phyloP scores from a whole-genome alignment of 2,329 filamentous ascomycete species.

The Ampelomyces quisqualis region DNA sequence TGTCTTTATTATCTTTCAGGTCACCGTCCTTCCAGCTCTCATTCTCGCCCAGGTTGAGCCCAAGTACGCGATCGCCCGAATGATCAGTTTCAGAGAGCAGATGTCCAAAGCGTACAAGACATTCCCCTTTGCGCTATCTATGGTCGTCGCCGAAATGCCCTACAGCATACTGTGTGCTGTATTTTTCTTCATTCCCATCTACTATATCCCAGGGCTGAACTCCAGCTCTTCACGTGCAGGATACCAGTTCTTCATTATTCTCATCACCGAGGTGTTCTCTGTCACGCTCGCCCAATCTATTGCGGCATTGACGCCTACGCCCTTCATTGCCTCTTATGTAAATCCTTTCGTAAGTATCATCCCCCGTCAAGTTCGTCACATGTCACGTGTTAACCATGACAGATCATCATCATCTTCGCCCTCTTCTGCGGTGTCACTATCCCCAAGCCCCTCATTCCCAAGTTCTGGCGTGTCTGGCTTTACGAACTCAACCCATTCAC shows the following conservation, averaged over 20 bases:
- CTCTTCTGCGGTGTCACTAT: conserved; percentile 89
- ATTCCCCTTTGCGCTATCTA: conserved; percentile 73
- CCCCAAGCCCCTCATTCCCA: conserved; percentile 72
- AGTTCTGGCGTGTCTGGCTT: conserved; percentile 77
- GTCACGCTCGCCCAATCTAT: conserved; percentile 74
- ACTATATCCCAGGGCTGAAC: conserved; percentile 80
- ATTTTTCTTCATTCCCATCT: conserved; percentile 77
- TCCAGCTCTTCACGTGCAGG: conserved; percentile 65
- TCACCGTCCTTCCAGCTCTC: conserved; percentile 78
- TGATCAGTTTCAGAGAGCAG: conserved; percentile 83
- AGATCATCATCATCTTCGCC: conserved; percentile 77
- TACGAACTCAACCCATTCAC: conserved; percentile 84
- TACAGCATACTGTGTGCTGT: conserved; percentile 81
- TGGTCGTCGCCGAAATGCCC: conserved; percentile 81
- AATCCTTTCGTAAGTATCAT: conserved; percentile 60
- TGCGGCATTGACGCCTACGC: conserved; percentile 72
- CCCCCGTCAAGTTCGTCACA: too few species aligned
- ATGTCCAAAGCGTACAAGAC: conserved; percentile 84
- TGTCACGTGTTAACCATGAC: conserved; percentile 48
- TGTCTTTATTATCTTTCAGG: conserved; percentile 88
- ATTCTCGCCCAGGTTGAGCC: conserved; percentile 83
- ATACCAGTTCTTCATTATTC: conserved; percentile 82
- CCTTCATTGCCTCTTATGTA: conserved; percentile 75
- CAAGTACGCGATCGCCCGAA: conserved; percentile 76
- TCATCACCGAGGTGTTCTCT: conserved; percentile 81